A percentile compares a stretch with the other conserved stretches of the same genome.
Conservation (phyloP, 1,139 yeast species). For the Hansenula lynferdii region DNA sequence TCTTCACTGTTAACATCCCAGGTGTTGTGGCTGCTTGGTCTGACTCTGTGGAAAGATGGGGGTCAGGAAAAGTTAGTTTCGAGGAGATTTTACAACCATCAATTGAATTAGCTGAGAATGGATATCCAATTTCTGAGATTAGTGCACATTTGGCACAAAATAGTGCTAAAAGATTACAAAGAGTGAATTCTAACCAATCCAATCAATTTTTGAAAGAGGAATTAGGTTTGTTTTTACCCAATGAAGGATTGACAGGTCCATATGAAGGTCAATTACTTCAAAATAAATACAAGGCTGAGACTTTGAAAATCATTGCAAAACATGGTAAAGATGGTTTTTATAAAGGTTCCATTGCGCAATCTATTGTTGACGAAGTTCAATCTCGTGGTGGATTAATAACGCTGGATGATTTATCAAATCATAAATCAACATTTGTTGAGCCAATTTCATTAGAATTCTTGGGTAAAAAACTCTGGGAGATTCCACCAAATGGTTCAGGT, state of each 20-base stretch:
- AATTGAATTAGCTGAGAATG: slow-evolving; percentile 61
- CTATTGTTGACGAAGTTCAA: slow-evolving; percentile 52
- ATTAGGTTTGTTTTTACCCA: slow-evolving; percentile 34
- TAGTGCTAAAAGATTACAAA: slow-evolving; percentile 33
- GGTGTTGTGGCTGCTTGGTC: slow-evolving; percentile 79
- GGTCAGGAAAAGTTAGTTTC: slow-evolving; percentile 60
- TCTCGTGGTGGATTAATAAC: slow-evolving; percentile 53
- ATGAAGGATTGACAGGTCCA: slow-evolving; percentile 40
- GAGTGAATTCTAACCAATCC: slow-evolving; percentile 29
- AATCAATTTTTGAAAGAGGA: slow-evolving; percentile 28
- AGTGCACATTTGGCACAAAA: slow-evolving; percentile 50
- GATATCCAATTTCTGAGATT: slow-evolving; percentile 61
- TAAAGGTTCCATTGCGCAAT: slow-evolving; percentile 60
- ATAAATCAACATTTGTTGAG: slow-evolving; percentile 55
- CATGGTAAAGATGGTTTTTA: slow-evolving; percentile 66
- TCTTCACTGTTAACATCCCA: slow-evolving; percentile 65
- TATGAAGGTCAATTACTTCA: slow-evolving; percentile 53
- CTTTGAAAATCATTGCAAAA: slow-evolving; percentile 46
- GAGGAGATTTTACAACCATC: slow-evolving; percentile 65
- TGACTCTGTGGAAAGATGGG: slow-evolving; percentile 67
- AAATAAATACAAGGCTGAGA: slow-evolving; percentile 50
- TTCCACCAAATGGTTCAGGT: slow-evolving; percentile 84
- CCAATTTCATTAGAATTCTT: slow-evolving; percentile 50
- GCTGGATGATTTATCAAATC: slow-evolving; percentile 49
- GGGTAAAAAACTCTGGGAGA: slow-evolving; percentile 58